Conservation (phyloP, 2,329 filamentous ascomycete genomes). For the Beauveria varroae region DNA sequence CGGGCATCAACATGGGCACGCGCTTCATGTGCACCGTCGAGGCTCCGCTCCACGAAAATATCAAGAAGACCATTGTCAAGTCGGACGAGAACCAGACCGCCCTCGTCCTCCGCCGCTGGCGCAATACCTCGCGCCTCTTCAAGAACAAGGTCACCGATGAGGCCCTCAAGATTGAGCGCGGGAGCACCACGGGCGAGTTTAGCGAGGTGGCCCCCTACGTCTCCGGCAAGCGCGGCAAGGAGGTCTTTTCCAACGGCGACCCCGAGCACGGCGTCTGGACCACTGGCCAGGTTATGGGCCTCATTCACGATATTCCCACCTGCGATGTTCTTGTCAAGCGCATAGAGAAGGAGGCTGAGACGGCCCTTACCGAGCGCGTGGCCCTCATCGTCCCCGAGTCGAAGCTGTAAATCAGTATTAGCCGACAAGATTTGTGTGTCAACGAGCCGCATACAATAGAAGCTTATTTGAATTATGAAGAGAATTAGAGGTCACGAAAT, state of each 20-base stretch:
- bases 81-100: conserved; percentile 88
- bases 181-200: conserved; percentile 80
- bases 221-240: conserved; percentile 79
- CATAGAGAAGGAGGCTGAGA: conserved; percentile 71
- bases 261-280: conserved; percentile 94
- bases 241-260: conserved; percentile 91
- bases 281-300: conserved; percentile 86
- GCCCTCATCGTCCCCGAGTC: conserved; percentile 47
- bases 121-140: conserved; percentile 82
- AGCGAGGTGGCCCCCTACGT: conserved; percentile 80
- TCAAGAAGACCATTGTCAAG: conserved; percentile 87
- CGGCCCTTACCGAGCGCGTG: conserved; percentile 53
- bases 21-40: conserved; percentile 96
- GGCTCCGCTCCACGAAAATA: conserved; percentile 83
- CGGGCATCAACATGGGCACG: conserved; percentile 97
- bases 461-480: not conserved
- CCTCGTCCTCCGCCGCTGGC: conserved; percentile 82
- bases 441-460: not conserved
- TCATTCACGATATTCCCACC: conserved; percentile 77
- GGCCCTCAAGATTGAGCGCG: conserved; percentile 74
- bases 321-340: conserved; percentile 61
- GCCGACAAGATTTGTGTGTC: not conserved
- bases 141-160: conserved; percentile 81
- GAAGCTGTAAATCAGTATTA: conserved; percentile 43
- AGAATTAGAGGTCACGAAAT: not conserved